These are phyloP conservation scores for Lithospermum erythrorhizon DNA, from an alignment of 257 asterid genomes.

Conservation along the genomic window DNA sequence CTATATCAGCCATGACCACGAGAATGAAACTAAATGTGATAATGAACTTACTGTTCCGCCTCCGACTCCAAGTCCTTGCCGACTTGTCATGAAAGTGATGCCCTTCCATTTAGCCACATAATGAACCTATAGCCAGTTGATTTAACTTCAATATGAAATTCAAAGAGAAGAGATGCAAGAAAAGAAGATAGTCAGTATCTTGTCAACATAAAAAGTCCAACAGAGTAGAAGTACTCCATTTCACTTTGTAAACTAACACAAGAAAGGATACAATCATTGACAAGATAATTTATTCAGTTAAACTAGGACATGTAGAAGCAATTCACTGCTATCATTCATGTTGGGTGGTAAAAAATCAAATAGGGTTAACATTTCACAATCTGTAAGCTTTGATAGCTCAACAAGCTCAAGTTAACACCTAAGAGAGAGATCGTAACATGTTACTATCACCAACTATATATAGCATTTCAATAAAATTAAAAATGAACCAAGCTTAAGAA, in stretches of 20 bases:
- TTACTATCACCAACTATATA: neutral
- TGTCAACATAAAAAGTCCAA: neutral
- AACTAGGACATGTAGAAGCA: neutral
- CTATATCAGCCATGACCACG: neutral
- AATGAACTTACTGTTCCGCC: slow-evolving; percentile 78
- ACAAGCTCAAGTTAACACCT: neutral
- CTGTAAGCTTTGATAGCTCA: neutral
- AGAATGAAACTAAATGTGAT: neutral
- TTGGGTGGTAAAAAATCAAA: neutral
- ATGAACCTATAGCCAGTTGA: slow-evolving; percentile 48
- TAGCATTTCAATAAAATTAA: neutral
- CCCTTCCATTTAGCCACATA: slow-evolving; percentile 97
- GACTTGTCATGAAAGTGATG: slow-evolving; percentile 84
- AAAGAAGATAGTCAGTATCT: neutral
- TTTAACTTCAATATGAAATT: neutral
- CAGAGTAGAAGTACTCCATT: neutral
- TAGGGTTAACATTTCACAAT: neutral
- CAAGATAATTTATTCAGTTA: neutral
- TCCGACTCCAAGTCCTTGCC: slow-evolving; percentile 89
- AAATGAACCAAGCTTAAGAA: neutral
- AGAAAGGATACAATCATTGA: neutral
- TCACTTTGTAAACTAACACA: neutral
- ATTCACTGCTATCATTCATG: neutral
- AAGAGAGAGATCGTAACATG: neutral
- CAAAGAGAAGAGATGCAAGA: neutral